A percentile compares a stretch with the other conserved stretches of the same genome.
Conservation (phyloP, 108 stramenopile species). For the Nannochloropsis salina region DNA sequence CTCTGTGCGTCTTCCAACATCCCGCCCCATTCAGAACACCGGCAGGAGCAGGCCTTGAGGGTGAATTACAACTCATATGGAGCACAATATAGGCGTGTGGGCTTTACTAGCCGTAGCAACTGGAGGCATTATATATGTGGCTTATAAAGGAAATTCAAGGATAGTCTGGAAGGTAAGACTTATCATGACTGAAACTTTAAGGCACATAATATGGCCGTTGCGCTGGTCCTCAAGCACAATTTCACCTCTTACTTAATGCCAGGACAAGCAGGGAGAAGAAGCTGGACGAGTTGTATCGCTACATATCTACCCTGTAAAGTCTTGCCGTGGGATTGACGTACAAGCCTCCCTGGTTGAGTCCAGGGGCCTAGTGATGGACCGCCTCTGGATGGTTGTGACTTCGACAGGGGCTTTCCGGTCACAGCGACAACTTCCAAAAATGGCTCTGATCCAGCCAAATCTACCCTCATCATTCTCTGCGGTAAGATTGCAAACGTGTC, state of each 20-base stretch:
- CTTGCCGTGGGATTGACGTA: constrained; percentile 51
- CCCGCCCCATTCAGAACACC: no score
- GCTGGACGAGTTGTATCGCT: constrained; percentile 38
- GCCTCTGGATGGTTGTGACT: constrained; percentile 57
- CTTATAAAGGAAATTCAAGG: neutral
- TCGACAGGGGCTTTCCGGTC: constrained; percentile 45
- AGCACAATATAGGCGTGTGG: neutral
- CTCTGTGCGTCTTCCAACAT: no score
- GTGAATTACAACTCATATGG: neutral
- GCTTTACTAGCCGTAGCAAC: neutral
- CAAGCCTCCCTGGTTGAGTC: constrained; percentile 23
- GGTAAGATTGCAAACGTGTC: constrained; percentile 21
- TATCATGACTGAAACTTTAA: neutral
- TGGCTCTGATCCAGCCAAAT: constrained; percentile 49
- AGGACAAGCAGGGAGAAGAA: neutral
- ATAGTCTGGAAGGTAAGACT: neutral
- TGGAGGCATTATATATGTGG: neutral
- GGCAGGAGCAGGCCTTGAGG: no score
- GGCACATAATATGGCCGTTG: no score
- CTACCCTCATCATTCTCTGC: constrained; percentile 35
- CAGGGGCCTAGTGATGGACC: constrained; percentile 53
- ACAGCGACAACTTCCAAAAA: constrained; percentile 50
- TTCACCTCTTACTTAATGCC: neutral
- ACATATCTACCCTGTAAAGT: constrained; percentile 58
- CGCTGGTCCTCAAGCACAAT: no score